Conservation (phyloP, 169 alveolate genomes). For the Cryptosporidium andersoni region DNA sequence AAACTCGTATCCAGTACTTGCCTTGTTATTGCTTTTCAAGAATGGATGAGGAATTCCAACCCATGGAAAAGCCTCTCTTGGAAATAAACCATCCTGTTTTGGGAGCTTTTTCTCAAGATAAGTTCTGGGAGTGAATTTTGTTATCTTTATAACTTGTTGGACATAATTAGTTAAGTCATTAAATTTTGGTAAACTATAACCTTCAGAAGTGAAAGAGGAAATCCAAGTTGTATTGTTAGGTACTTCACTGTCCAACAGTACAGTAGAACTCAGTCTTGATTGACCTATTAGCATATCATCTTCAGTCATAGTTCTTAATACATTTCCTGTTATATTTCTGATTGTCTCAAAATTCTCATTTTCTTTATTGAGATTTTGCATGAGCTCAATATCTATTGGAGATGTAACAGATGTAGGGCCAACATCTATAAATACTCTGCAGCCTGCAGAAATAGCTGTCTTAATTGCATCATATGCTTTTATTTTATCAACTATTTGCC, state of each 20-base stretch:
- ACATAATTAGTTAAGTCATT: neutral
- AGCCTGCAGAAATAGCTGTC: slow-evolving; percentile 18
- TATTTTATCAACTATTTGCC: slow-evolving; percentile 39
- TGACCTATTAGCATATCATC: neutral
- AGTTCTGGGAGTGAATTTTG: neutral
- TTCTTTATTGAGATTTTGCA: slow-evolving; percentile 1
- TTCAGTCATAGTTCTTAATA: neutral
- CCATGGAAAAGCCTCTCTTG: slow-evolving; percentile 79
- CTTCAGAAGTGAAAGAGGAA: too few species aligned
- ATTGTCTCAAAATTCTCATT: neutral
- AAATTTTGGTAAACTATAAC: neutral
- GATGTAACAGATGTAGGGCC: slow-evolving; percentile 24
- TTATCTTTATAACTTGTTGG: neutral
- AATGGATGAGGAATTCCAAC: slow-evolving; percentile 76
- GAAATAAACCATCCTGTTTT: too few species aligned
- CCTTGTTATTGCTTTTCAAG: neutral
- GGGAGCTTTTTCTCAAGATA: too few species aligned
- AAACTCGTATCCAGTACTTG: slow-evolving; percentile 38
- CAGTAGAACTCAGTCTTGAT: neutral
- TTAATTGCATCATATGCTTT: slow-evolving; percentile 8
- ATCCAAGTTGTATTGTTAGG: neutral
- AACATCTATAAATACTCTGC: slow-evolving; percentile 1
- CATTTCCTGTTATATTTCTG: neutral
- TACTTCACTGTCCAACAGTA: neutral
- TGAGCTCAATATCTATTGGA: neutral